A percentile compares a stretch with the other conserved stretches of the same genome.
These are phyloP conservation scores for Sergeia podlipaevii DNA, from an alignment of 208 protist genomes.

Conservation along the genomic window DNA sequence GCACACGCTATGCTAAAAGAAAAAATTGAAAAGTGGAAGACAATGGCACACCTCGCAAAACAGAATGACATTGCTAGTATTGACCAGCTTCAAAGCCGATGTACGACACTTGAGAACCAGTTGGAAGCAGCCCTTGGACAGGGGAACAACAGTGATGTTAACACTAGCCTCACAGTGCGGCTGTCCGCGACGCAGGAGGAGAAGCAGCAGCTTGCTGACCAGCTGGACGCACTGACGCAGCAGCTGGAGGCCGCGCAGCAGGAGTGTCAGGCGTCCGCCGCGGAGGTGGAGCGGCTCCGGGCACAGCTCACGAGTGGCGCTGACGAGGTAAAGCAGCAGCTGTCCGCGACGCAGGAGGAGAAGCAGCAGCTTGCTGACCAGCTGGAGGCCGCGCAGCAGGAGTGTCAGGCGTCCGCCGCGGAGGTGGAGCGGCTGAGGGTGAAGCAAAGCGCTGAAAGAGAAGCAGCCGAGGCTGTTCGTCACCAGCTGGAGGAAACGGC, in stretches of 20 bases:
- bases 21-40: conserved; percentile 26
- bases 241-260: conserved; percentile 6
- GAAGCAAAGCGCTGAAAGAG: conserved; percentile 9
- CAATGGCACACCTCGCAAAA: conserved; percentile 5
- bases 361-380: neutral
- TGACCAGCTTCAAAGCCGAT: conserved; percentile 10
- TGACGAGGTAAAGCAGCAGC: conserved; percentile 7
- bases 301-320: conserved; percentile 3
- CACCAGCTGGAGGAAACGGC: too few species aligned
- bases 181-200: too few species aligned
- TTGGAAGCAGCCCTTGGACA: too few species aligned
- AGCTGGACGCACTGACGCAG: conserved; percentile 9
- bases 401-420: neutral
- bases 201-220: conserved; percentile 1
- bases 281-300: conserved; percentile 6
- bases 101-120: neutral
- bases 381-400: conserved; percentile 1
- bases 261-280: conserved; percentile 8
- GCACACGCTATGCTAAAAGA: too few species aligned
- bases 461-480: neutral
- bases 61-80: conserved; percentile 18
- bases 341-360: conserved; percentile 4
- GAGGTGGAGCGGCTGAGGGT: conserved; percentile 1
- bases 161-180: too few species aligned
- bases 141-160: too few species aligned